Percentiles rank a stretch among this genome's conserved stretches.
Evolutionary conservation across 306 rosid species (phyloP).

Genomic region (Rubus idaeus): DNA sequence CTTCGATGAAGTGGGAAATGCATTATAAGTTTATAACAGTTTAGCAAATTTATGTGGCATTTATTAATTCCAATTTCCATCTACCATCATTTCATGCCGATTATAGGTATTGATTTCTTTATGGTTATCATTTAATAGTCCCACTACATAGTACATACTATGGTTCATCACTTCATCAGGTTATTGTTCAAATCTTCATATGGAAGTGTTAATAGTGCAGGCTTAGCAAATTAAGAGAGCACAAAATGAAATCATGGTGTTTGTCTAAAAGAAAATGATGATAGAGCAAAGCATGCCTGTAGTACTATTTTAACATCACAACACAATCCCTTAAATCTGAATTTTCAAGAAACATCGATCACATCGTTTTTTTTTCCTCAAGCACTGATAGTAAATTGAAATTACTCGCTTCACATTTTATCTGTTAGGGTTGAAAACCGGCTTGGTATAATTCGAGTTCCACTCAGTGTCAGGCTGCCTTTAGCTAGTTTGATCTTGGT

Average conservation of each 20-base stretch:
- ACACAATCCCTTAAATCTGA: too few species aligned
- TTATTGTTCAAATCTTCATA: neutral
- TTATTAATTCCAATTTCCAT: neutral
- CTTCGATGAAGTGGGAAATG: neutral
- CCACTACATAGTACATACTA: neutral
- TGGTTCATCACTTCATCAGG: neutral
- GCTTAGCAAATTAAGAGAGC: neutral
- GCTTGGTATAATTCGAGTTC: too few species aligned
- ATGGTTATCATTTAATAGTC: neutral
- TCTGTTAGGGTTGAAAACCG: too few species aligned
- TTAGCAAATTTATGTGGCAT: neutral
- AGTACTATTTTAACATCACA: too few species aligned
- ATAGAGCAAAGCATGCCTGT: neutral
- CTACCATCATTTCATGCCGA: neutral
- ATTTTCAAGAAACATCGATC: too few species aligned
- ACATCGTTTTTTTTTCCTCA: too few species aligned
- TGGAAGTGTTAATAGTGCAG: neutral
- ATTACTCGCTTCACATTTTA: too few species aligned
- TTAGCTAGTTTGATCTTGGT: too few species aligned
- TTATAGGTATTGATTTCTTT: neutral
- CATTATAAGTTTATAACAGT: neutral
- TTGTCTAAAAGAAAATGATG: constrained; percentile 18
- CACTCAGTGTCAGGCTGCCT: too few species aligned
- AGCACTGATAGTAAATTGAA: too few species aligned
- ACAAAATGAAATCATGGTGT: constrained; percentile 5